Percentiles rank a stretch among this genome's conserved stretches.
Evolutionary conservation across 305 asterid species (phyloP).

Genomic region (Fraxinus nigra): DNA sequence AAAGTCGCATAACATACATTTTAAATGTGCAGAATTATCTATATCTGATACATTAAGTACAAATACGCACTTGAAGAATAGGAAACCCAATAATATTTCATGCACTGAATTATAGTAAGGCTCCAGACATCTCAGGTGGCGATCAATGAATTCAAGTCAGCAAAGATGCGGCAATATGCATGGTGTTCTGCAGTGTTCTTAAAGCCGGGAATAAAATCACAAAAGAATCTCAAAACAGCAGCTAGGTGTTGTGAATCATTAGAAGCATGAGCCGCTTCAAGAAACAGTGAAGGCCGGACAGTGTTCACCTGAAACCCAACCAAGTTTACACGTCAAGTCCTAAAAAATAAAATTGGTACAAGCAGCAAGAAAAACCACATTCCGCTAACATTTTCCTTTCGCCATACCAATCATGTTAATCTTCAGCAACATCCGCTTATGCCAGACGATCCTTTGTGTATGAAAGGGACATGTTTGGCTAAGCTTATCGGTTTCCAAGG

Average conservation of each 20-base stretch:
- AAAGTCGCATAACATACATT: not conserved
- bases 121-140: constrained; percentile 15
- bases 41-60: not conserved
- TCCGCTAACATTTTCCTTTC: not conserved
- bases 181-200: constrained; percentile 63
- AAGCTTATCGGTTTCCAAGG: not conserved
- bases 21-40: not conserved
- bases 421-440: not conserved
- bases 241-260: constrained; percentile 79
- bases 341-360: not conserved
- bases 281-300: constrained; percentile 79
- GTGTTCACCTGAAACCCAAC: constrained; percentile 67
- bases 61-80: not conserved
- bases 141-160: constrained; percentile 57
- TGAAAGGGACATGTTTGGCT: not conserved
- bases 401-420: not conserved
- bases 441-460: not conserved
- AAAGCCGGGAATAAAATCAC: constrained; percentile 84
- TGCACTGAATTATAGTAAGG: constrained; percentile 8
- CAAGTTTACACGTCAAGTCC: not conserved
- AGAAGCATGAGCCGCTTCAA: constrained; percentile 78
- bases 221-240: constrained; percentile 82
- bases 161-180: constrained; percentile 41
- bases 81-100: constrained; percentile 6
- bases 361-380: not conserved